A percentile compares a stretch with the other conserved stretches of the same genome.
Conservation (phyloP, 495 filamentous ascomycete genomes). For the Tuber melanosporum region DNA sequence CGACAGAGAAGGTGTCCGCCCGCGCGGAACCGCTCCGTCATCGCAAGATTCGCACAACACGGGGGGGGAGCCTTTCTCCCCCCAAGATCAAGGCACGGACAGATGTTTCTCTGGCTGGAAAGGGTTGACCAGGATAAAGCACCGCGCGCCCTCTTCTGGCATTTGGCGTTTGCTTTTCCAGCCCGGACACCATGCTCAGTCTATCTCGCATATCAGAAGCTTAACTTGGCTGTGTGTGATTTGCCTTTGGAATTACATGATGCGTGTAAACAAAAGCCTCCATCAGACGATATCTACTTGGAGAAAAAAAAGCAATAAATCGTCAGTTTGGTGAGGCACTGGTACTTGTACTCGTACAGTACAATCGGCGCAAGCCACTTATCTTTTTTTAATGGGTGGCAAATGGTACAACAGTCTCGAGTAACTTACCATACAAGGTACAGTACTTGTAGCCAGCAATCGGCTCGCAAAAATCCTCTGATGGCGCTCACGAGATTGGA, state of each 20-base stretch:
- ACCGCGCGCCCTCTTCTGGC: not conserved
- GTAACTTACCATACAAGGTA: not conserved
- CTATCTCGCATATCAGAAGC: not conserved
- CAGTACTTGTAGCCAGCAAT: not conserved
- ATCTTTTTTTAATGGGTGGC: not conserved
- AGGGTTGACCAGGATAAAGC: not conserved
- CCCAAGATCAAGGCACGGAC: not conserved
- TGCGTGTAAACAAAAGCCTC: not conserved
- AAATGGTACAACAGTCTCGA: too few relatives aligned
- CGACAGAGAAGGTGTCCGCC: not conserved
- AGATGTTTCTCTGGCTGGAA: not conserved
- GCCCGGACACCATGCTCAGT: not conserved
- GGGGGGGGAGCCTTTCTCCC: not conserved
- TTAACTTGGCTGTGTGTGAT: not conserved
- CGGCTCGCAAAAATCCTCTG: not conserved
- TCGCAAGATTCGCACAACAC: not conserved
- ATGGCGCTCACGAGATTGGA: not conserved
- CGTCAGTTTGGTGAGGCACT: not conserved
- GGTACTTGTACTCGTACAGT: too few relatives aligned
- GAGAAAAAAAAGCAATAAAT: not conserved
- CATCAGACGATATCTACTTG: not conserved
- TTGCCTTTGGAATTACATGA: not conserved
- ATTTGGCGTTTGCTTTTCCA: not conserved
- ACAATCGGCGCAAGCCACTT: not conserved
- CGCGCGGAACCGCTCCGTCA: not conserved